Base-by-base conservation (phyloP, 768 basidiomycete genomes). In the Panus rudis region DNA sequence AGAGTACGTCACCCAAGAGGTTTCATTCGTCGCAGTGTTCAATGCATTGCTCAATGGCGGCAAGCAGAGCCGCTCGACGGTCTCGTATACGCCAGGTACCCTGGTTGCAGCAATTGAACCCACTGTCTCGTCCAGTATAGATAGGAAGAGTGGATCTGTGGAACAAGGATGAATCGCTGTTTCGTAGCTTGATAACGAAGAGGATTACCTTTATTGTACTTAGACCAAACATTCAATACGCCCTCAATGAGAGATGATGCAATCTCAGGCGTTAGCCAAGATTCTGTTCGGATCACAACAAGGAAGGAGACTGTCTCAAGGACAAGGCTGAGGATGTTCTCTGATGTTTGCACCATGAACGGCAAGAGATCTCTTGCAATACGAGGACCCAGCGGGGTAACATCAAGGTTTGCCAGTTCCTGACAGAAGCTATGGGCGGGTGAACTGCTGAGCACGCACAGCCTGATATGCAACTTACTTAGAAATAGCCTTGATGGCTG, bases 401-500 rank as follows among this genome's bases (percentile, higher is more conserved):
- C 63, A 16, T 76, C 73, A 2, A 74, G 70, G 24, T 79, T 73
- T 20, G 82, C 75, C 13, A 78, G 75, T 5, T 72, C 76, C 44
- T 79, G 70, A 62, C 77, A 85, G 66, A 87, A 87, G 57, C 85
- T 88, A 44, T 16, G 45, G 46, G n/a, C 34, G 11, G 51, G 21
- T 57, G 25, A 45, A 46, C 31, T 43, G 23, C 6, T 41, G 34
- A 12, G 26, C 10, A 4, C 10, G 19, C 31, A 17, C 16, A 20
- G 17, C 31, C 13, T 7, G 4, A 13, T 12, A 32, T 45, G 26
- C 14, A 6, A 59, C 79, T 45, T 54, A 97, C 96, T 97, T 93
- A 55, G 88, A 81, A 28, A 97, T 73, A 2, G 94, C 92, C 61
- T 90, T 88, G 21, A 98, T 85, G 8, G 94, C 93, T 1, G 91